Evolutionary conservation across 345 rosid species (phyloP).

Genomic region (Brassica rapa): DNA sequence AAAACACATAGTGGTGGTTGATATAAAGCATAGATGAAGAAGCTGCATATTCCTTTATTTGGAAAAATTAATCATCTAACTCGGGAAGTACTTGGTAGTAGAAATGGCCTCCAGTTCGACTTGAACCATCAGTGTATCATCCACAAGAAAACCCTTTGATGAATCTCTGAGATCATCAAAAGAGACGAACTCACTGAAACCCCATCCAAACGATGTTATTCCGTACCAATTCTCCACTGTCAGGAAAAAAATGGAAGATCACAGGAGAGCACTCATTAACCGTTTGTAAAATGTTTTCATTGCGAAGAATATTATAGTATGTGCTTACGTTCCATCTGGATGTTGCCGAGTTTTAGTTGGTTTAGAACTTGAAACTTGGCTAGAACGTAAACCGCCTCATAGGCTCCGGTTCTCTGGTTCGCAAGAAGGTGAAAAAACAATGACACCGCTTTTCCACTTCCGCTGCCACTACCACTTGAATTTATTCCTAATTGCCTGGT

Average conservation of each 20-base stretch:
- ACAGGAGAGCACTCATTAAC: not conserved
- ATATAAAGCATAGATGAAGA: not conserved
- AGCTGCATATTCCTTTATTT: not conserved
- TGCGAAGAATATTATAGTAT: not conserved
- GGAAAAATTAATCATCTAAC: not conserved
- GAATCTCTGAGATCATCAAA: not conserved
- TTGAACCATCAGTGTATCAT: not conserved
- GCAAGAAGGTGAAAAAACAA: not conserved
- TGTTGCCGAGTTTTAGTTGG: not conserved
- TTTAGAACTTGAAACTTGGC: not conserved
- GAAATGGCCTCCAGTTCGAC: not conserved
- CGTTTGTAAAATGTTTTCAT: not conserved
- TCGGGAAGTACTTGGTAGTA: not conserved
- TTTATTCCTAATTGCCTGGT: not conserved
- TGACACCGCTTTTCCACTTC: not conserved
- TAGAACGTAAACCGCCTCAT: not conserved
- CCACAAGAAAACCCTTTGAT: not conserved
- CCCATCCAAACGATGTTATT: not conserved
- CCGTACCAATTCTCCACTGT: not conserved
- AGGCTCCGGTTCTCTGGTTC: not conserved
- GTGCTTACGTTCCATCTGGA: not conserved
- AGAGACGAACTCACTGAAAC: not conserved
- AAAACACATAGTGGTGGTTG: not conserved
- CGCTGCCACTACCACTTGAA: not conserved
- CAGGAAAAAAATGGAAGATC: not conserved